A percentile compares a stretch with the other conserved stretches of the same genome.
These are phyloP conservation scores for Condylostoma magnum DNA, from an alignment of 169 alveolate species.

Conservation along the genomic window DNA sequence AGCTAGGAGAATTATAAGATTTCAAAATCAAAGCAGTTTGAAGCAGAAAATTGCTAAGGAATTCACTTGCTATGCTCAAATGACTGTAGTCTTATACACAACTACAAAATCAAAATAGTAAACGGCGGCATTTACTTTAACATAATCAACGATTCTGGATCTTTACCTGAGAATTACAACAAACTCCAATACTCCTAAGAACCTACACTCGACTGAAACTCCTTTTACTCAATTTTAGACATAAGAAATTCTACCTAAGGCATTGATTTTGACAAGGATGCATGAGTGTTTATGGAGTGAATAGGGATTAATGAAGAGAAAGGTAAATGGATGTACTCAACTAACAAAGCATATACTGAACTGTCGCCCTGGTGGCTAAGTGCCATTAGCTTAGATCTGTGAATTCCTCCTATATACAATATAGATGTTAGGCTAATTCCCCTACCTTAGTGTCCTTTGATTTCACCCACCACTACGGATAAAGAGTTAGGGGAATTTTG, in stretches of 20 bases:
- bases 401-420: too few relatives aligned
- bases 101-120: neutral
- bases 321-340: neutral
- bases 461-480: neutral
- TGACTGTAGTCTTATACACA: neutral
- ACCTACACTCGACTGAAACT: neutral
- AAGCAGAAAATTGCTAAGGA: neutral
- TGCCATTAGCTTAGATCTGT: too few relatives aligned
- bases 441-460: neutral
- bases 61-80: neutral
- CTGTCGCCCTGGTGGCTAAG: conserved; percentile 6
- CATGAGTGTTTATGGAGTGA: neutral
- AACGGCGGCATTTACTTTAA: neutral
- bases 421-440: too few relatives aligned
- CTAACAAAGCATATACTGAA: neutral
- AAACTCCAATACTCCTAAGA: neutral
- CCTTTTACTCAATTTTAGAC: neutral
- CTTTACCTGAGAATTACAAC: neutral
- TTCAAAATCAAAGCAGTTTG: neutral
- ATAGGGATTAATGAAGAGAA: neutral
- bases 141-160: neutral
- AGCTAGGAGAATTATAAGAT: neutral
- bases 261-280: neutral
- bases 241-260: neutral
- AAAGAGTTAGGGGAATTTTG: neutral